Conservation (phyloP, 257 asterid species). For the Primulina huaijiensis region DNA sequence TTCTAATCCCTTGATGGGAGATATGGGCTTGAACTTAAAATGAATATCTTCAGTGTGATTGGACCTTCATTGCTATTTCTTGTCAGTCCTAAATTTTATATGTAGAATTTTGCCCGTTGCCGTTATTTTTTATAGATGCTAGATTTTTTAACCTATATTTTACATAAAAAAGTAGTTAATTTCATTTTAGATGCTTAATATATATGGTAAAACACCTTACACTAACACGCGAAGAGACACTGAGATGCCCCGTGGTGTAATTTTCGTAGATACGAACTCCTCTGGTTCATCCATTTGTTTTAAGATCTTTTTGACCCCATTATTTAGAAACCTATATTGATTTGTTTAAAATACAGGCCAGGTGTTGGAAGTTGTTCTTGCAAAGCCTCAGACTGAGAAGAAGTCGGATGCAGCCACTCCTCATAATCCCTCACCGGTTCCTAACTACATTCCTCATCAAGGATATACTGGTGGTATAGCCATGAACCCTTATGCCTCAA, state of each 20-base stretch:
- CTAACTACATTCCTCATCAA: conserved; percentile 73
- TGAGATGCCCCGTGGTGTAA: background rate
- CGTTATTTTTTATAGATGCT: background rate
- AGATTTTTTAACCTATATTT: too few relatives aligned
- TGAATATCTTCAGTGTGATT: background rate
- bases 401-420: conserved; percentile 60
- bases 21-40: background rate
- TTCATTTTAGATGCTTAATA: background rate
- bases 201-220: background rate
- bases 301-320: background rate
- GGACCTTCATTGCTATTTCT: background rate
- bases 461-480: conserved; percentile 81
- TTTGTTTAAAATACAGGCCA: conserved; percentile 55
- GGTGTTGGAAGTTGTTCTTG: conserved; percentile 78
- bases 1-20: background rate
- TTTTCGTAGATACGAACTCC: background rate
- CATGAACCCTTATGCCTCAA: conserved; percentile 67
- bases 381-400: conserved; percentile 92
- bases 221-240: background rate
- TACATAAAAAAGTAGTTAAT: background rate
- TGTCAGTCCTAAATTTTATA: background rate
- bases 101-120: conserved; percentile 5
- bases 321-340: conserved; percentile 14
- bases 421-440: conserved; percentile 46
- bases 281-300: background rate